Base-by-base conservation (phyloP, 768 basidiomycete species). In the Amanita muscaria region DNA sequence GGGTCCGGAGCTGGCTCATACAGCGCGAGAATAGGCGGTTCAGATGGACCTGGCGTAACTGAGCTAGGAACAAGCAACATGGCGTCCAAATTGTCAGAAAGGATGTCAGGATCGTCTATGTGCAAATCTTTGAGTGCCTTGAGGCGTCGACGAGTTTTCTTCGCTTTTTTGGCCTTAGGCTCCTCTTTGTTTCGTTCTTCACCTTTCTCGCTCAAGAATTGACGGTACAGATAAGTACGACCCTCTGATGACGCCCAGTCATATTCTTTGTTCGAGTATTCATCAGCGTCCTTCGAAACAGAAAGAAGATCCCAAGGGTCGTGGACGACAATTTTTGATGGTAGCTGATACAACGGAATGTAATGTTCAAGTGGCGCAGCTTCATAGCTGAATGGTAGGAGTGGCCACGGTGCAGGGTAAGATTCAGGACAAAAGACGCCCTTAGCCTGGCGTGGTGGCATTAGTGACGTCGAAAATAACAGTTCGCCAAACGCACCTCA, bases 201-300 rank as follows among this genome's bases (percentile, higher is more conserved):
- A 10, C 31, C 14, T 3, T 2, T 11, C 1, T 23, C 9, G 0
- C 56, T 49, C 19, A 52, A 43, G 15, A 35, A 16, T 14, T 70
- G 59, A 1, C 50, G 38, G 50, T 71, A 71, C 0, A 48, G 51
- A 15, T 57, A 59, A 19, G 56, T 47, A n/a, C n/a, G n/a, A n/a
- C n/a, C n/a, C n/a, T n/a, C n/a, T n/a, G n/a, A n/a, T n/a, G n/a
- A n/a, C n/a, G 35, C 51, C 64, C 67, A 67, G 12, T 45, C 36
- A 27, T n/a, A 14, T 6, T 9, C 4, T 45, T 2, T 1, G 15
- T 29, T 43, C 15, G 2, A 5, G n/a, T n/a, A 3, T 19, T 35
- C 11, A 14, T 36, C 25, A 12, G 6, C 11, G 1, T 2, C 5
- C 6, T 3, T 16, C 9, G 3, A 10, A 10, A 11, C 6, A 11